Base-by-base conservation (phyloP, 2,329 filamentous ascomycete species). In the Pyricularia pennisetigena region DNA sequence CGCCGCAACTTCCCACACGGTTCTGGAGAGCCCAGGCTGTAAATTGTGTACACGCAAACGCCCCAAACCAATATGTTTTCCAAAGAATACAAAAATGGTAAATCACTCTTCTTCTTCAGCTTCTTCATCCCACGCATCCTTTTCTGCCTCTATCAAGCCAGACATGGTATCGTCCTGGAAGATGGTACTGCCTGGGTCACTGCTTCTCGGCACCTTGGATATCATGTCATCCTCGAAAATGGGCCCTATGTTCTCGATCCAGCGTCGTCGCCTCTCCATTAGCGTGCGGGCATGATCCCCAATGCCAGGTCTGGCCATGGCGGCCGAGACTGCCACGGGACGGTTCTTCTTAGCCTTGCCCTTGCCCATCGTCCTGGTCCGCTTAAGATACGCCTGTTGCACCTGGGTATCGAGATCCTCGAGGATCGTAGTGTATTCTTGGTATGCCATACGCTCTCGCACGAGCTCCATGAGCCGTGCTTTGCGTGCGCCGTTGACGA, bases 351-450 rank as follows among this genome's bases (percentile, higher is more conserved):
- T 90, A 59, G 66, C 57, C 80, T 97, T 97, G 78, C 96, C 96
- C 78, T 98, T 96, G 77, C 94, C 92, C 80, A 98, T 90, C 0
- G 93, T 97, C 64, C 95, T 89, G 30, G 94, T 98, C 28, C 95
- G 91, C 81, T 99, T 99, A 63, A 97, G 88, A 75, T 98, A 99
- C 3, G 95, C 94, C 67, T 92, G 90, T 75, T 98, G 94, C 61
- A 98, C 93, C 76, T 98, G 95, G 61, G 89, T 88, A 81, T 99
- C 95, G 26, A 99, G 88, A 77, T 99, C 95, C 76, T 99, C 95
- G 66, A 96, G 90, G 73, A 99, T 99, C 68, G 93, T 97, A 77
- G 90, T 91, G 81, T 97, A 99, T 77, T 99, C 95, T 76, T 99
- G 95, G 79, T 95, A 90, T 0, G 95, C 95, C 87, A 99, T 94